A percentile compares a stretch with the other conserved stretches of the same genome.
phyloP scores from a whole-genome alignment of 768 basidiomycete genomes.

The Auricularia sp. region DNA sequence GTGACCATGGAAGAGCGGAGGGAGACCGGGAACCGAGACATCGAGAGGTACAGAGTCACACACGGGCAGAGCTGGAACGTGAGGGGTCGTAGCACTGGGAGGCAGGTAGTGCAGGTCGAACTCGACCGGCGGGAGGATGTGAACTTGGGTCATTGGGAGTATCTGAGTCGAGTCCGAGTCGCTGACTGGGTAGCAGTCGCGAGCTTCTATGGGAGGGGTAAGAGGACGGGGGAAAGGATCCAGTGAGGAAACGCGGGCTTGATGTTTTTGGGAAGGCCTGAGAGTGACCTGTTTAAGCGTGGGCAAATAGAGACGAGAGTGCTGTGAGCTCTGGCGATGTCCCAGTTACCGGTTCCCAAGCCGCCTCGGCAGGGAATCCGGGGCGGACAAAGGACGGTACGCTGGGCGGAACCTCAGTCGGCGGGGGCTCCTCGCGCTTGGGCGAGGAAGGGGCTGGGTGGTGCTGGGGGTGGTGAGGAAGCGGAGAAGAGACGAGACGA shows the following conservation, averaged over 20 bases:
- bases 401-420: background rate
- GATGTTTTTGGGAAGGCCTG: background rate
- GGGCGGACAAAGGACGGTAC: constrained; percentile 2
- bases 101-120: constrained; percentile 1
- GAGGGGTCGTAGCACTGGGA: background rate
- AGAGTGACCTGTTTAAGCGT: background rate
- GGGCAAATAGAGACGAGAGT: background rate
- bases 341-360: constrained; percentile 2
- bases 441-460: background rate
- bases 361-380: constrained; percentile 1
- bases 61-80: background rate
- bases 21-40: constrained; percentile 49
- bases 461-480: background rate
- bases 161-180: background rate
- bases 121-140: constrained; percentile 2
- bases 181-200: background rate
- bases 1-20: constrained; percentile 58
- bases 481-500: background rate
- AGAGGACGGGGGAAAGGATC: background rate
- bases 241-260: background rate
- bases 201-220: background rate
- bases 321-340: background rate
- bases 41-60: constrained; percentile 18
- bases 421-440: background rate
- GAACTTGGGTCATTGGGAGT: background rate